Conservation (phyloP, 179 eudicot genomes). For the Vitellaria paradoxa region DNA sequence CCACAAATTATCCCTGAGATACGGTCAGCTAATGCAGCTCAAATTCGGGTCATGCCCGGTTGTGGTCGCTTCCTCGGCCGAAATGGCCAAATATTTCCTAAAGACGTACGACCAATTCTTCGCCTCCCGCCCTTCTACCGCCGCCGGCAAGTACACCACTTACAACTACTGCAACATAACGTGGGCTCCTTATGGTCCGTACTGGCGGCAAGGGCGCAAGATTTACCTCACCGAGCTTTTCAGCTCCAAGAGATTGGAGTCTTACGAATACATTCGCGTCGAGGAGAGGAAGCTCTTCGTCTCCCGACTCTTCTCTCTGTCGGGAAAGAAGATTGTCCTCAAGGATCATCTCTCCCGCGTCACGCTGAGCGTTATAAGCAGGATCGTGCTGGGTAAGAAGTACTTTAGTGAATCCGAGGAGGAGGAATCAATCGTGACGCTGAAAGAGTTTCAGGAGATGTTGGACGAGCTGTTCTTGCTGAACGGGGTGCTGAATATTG, state of each 20-base stretch:
- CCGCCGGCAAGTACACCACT: slow-evolving; percentile 56
- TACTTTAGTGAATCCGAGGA: slow-evolving; percentile 20
- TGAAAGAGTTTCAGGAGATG: slow-evolving; percentile 19
- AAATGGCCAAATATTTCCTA: slow-evolving; percentile 27
- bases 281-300: slow-evolving; percentile 33
- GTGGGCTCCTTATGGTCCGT: slow-evolving; percentile 70
- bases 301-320: slow-evolving; percentile 11
- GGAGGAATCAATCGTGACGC: slow-evolving; percentile 21
- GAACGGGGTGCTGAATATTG: slow-evolving; percentile 35
- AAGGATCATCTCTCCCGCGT: slow-evolving; percentile 22
- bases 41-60: slow-evolving; percentile 42
- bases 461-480: slow-evolving; percentile 44
- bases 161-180: slow-evolving; percentile 54
- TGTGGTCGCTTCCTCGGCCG: slow-evolving; percentile 51
- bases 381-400: slow-evolving; percentile 30
- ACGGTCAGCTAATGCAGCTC: slow-evolving; percentile 55
- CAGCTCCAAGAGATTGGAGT: slow-evolving; percentile 44
- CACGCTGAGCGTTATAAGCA: slow-evolving; percentile 27
- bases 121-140: slow-evolving; percentile 55
- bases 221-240: slow-evolving; percentile 56
- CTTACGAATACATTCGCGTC: slow-evolving; percentile 47
- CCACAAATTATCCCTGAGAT: slow-evolving; percentile 33
- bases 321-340: slow-evolving; percentile 20
- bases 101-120: slow-evolving; percentile 43
- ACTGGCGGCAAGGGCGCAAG: slow-evolving; percentile 62